Evolutionary conservation across 1,284 basidiomycete genomes (phyloP), one percentile per base, ranked within the genome.

Genomic region (Pseudomicrostroma phylloplanum): DNA sequence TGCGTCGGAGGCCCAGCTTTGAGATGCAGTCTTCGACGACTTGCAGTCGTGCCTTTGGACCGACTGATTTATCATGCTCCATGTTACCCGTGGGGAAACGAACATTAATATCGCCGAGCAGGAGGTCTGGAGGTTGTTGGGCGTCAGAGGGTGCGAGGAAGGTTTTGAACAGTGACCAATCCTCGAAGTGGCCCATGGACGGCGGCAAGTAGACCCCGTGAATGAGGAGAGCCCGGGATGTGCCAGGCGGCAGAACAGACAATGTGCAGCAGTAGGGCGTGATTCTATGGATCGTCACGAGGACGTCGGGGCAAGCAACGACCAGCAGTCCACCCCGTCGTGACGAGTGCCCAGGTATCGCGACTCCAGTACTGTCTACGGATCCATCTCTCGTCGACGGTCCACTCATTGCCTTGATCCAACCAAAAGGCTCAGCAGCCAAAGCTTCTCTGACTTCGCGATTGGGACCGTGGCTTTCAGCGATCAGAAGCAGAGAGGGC

Each of bases 61-160:
- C 43, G 9, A 36, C 30, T 36, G 30, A 3, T 48, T 48, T 17
- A 12, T 17, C 43, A 3, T 6, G 43, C 21, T 21, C 21, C 43
- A 17, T 17, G 12, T 21, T 48, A 12, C 43, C 43, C 4, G 17
- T 21, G 43, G 17, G 17, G 12, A 48, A 48, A 12, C 43, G 43
- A n/a, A 48, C 43, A 21, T 48, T 48, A 12, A 48, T 6, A 21
- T 48, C 43, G 15, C 43, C 43, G 17, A 48, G 21, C 17, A 48
- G 43, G 17, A 48, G 4, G 12, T 48, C 43, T 4, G 43, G 43
- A 17, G 15, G 6, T 17, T n/a, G 86, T 88, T 62, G 70, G n/a
- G n/a, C n/a, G 40, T 3, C 80, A 62, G 77, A 72, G 69, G 41
- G 43, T 57, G 55, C 42, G 54, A 41, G n/a, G 49, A 39, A 36